These are phyloP conservation scores for Cyberlindnera euphorbiae DNA, from an alignment of 805 yeast genomes.

Conservation along the genomic window DNA sequence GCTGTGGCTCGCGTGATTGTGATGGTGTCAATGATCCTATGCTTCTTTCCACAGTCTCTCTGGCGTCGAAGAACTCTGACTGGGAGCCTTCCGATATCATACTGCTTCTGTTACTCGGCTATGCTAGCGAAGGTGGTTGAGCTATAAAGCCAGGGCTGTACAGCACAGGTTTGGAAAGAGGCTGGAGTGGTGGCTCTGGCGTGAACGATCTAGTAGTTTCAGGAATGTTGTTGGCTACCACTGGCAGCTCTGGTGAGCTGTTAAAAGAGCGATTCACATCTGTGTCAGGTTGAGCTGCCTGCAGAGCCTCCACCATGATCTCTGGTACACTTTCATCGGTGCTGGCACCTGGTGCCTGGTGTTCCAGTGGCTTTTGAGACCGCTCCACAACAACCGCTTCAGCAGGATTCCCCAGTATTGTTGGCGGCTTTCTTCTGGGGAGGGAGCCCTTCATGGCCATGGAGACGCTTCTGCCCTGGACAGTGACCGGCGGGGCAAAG, in stretches of 20 bases:
- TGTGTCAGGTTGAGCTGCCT: no score
- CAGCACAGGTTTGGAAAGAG: not conserved
- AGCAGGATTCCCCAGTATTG: no score
- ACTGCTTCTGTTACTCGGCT: conserved; percentile 6
- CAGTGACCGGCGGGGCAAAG: conserved; percentile 25
- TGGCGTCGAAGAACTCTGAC: conserved; percentile 17
- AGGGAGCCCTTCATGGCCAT: conserved; percentile 17
- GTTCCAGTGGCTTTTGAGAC: no score
- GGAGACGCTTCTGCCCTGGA: conserved; percentile 24
- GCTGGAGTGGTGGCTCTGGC: not conserved
- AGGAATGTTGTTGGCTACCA: not conserved
- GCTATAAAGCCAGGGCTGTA: conserved; percentile 5
- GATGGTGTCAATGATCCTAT: not conserved
- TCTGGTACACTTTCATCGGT: no score
- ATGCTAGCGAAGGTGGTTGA: not conserved
- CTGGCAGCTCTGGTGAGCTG: no score
- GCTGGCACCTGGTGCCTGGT: no score
- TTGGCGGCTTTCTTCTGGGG: conserved; percentile 23
- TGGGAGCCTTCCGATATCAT: conserved; percentile 5
- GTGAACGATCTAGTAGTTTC: not conserved
- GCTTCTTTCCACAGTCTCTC: conserved; percentile 5
- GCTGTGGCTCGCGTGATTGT: not conserved
- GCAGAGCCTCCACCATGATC: no score
- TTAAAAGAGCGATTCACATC: no score
- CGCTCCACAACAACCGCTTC: no score